phyloP scores from a whole-genome alignment of 768 basidiomycete species.

The Russula sp. region DNA sequence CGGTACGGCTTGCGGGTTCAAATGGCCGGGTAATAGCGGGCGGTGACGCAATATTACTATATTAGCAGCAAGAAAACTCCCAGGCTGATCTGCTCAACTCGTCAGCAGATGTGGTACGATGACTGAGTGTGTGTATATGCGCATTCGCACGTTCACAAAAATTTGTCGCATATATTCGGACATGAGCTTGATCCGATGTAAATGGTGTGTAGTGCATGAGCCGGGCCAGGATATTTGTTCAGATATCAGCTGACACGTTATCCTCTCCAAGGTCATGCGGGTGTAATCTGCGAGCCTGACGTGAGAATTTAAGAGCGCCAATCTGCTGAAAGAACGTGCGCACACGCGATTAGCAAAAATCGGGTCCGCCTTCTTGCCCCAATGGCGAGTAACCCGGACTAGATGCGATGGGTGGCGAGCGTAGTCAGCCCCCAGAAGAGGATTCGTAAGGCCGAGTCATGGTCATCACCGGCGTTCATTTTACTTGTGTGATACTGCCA shows the following conservation, averaged over 20 bases:
- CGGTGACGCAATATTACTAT: neutral
- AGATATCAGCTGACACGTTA: neutral
- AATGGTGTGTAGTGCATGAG: neutral
- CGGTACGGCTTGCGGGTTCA: neutral
- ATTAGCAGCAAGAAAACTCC: neutral
- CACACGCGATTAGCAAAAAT: neutral
- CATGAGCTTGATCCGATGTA: neutral
- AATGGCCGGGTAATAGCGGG: neutral
- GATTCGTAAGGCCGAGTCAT: no score
- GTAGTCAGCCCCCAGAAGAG: no score
- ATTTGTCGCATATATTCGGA: neutral
- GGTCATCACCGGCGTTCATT: no score
- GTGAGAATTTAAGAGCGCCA: neutral
- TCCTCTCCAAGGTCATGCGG: neutral
- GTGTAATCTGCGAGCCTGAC: neutral
- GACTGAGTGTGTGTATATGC: no score
- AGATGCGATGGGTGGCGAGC: neutral
- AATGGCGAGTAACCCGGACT: neutral
- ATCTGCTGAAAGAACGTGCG: neutral
- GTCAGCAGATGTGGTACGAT: no score
- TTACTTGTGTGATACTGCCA: no score
- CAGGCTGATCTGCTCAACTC: no score
- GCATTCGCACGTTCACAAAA: neutral
- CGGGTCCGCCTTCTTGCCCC: neutral
- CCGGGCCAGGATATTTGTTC: neutral